Base-by-base conservation (phyloP, 2,329 filamentous ascomycete genomes). In the Epichloe bromicola region DNA sequence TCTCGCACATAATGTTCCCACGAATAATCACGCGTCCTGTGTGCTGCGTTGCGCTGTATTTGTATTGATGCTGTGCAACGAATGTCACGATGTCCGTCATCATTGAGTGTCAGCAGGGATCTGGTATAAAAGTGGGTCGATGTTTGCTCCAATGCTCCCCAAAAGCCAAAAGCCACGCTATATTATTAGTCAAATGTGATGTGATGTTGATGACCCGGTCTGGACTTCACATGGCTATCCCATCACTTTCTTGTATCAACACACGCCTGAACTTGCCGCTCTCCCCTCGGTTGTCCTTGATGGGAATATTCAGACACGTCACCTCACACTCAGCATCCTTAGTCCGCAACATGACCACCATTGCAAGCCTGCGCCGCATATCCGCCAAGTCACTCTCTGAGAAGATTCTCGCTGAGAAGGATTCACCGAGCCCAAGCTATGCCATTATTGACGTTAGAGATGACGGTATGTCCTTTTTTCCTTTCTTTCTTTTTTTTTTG, bases 391-490 rank as follows among this genome's bases (percentile, higher is more conserved):
- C 75, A n/a, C 80, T 95, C 49, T 81, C 85, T 0, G 69, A 78
- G 19, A 73, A 81, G 48, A 75, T 91, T 15, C 74, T 82, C 23
- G 71, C 74, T 14, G 70, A 74, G 58, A 67, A 60, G 37, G 61
- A 70, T 49, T 59, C 61, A 33, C 57, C 62, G 48, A 65, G 71
- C 53, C 69, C 65, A 51, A 69, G 65, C 61, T 75, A 89, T 52
- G 87, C 87, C 10, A 74, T 97, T 38, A 78, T 97, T 53, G 93
- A 97, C 65, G 93, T 97, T 7, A 82, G 93, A 52, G 93, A 96
- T 65, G 82, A 83, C 57, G 85, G 84, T 86, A 67, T 50, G 70
- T 34, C 17, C 20, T 19, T 17, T 30, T 48, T 3, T 33, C 19
- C 19, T 19, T 19, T 19, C 19, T 19, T 19, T n/a, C n/a, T 39